phyloP scores from a whole-genome alignment of 2,329 filamentous ascomycete genomes.

The Corynespora cassiicola region DNA sequence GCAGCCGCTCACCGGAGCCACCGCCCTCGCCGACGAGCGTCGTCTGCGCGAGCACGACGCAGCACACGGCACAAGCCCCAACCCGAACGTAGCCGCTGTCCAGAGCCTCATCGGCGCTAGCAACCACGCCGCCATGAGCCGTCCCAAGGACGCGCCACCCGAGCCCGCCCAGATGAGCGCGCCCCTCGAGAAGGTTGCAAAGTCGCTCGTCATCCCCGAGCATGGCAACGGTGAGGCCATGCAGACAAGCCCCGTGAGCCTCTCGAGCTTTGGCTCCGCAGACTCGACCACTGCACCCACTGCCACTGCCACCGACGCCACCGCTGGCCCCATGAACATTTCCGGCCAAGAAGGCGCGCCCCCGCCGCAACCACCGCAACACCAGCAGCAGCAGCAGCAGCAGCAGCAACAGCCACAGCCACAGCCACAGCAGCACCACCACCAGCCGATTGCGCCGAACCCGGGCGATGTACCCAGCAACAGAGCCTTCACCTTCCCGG shows the following conservation, averaged over 20 bases:
- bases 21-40: constrained; percentile 57
- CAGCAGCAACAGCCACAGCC: constrained; percentile 36
- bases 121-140: constrained; percentile 49
- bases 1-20: constrained; percentile 54
- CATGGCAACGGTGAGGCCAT: constrained; percentile 49
- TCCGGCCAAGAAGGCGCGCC: constrained; percentile 44
- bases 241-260: constrained; percentile 60
- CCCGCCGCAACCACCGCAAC: constrained; percentile 31
- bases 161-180: constrained; percentile 55
- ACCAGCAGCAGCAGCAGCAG: constrained; percentile 21
- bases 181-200: constrained; percentile 54
- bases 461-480: constrained; percentile 48
- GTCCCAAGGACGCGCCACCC: constrained; percentile 50
- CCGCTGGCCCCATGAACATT: constrained; percentile 55
- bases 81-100: constrained; percentile 53
- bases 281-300: constrained; percentile 56
- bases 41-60: constrained; percentile 48
- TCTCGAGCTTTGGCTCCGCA: constrained; percentile 60
- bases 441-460: constrained; percentile 43
- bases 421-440: constrained; percentile 19
- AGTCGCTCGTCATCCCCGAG: constrained; percentile 58
- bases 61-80: constrained; percentile 55
- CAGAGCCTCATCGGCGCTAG: constrained; percentile 52
- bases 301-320: constrained; percentile 58
- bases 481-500: constrained; percentile 70